Evolutionary conservation across 352 stramenopile genomes (phyloP).

Genomic region (Pythium apleroticum): DNA sequence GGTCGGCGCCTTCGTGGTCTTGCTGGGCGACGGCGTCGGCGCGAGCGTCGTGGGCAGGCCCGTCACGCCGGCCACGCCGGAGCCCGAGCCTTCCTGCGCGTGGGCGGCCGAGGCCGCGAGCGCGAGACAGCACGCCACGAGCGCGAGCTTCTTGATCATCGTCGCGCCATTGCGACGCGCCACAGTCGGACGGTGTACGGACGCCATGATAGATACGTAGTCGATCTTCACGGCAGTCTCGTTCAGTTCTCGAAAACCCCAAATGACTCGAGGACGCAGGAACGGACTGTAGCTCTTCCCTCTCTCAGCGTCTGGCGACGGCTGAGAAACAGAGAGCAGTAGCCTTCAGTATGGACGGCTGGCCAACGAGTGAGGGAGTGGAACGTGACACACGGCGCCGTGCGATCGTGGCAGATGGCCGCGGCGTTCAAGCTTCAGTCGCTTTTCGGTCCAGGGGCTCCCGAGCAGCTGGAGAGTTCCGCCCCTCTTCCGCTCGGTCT

Average conservation of each 20-base stretch:
- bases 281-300: background rate
- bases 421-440: background rate
- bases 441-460: background rate
- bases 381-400: conserved; percentile 1
- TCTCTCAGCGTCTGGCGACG: background rate
- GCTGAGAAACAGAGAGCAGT: background rate
- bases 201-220: conserved; percentile 3
- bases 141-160: conserved; percentile 6
- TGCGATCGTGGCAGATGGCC: background rate
- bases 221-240: background rate
- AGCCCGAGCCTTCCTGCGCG: conserved; percentile 2
- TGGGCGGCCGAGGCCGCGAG: conserved; percentile 2
- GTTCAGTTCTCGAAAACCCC: conserved; percentile 5
- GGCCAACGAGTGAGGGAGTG: background rate
- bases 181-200: background rate
- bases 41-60: background rate
- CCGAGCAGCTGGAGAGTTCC: background rate
- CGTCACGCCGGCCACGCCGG: background rate
- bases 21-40: background rate
- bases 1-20: conserved; percentile 6
- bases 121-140: background rate
- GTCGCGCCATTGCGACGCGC: background rate
- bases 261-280: background rate
- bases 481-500: conserved; percentile 2
- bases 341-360: background rate